Conservation (phyloP, 2,329 filamentous ascomycete genomes). For the Zasmidium cellare region DNA sequence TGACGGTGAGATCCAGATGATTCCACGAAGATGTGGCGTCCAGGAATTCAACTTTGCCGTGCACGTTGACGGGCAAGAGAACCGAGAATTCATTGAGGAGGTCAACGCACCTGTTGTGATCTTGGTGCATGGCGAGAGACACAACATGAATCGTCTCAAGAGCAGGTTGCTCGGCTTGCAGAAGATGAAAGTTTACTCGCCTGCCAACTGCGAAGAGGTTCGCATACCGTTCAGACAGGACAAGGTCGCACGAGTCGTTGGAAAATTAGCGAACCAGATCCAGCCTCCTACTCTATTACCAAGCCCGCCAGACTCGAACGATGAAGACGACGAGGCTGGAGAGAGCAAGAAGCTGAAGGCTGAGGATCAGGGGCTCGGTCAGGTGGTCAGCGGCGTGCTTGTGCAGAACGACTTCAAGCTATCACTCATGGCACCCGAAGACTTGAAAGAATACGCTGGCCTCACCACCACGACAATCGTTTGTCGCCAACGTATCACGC, state of each 20-base stretch:
- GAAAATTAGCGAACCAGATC: constrained; percentile 76
- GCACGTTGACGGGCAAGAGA: constrained; percentile 94
- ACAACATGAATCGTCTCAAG: constrained; percentile 97
- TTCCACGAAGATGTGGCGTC: constrained; percentile 87
- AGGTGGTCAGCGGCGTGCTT: constrained; percentile 82
- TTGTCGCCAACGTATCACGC: constrained; percentile 85
- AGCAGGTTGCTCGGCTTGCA: constrained; percentile 94
- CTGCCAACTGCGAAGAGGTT: constrained; percentile 91
- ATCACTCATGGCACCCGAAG: constrained; percentile 93
- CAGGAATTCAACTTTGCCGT: constrained; percentile 95
- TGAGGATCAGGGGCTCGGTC: constrained; percentile 44
- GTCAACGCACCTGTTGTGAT: constrained; percentile 91
- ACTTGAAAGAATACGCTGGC: constrained; percentile 94
- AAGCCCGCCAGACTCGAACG: constrained; percentile 37
- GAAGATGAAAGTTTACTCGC: constrained; percentile 85
- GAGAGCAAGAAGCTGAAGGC: constrained; percentile 30
- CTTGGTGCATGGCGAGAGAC: constrained; percentile 92
- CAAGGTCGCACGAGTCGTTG: constrained; percentile 94
- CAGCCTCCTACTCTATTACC: constrained; percentile 59
- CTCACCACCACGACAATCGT: constrained; percentile 91
- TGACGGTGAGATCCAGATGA: constrained; percentile 79
- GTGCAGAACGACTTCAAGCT: constrained; percentile 98
- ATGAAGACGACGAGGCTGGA: constrained; percentile 42
- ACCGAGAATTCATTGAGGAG: constrained; percentile 95
- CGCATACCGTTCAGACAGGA: constrained; percentile 93